Conservation (phyloP, 106 monocot species). For the Agapanthus africanus region DNA sequence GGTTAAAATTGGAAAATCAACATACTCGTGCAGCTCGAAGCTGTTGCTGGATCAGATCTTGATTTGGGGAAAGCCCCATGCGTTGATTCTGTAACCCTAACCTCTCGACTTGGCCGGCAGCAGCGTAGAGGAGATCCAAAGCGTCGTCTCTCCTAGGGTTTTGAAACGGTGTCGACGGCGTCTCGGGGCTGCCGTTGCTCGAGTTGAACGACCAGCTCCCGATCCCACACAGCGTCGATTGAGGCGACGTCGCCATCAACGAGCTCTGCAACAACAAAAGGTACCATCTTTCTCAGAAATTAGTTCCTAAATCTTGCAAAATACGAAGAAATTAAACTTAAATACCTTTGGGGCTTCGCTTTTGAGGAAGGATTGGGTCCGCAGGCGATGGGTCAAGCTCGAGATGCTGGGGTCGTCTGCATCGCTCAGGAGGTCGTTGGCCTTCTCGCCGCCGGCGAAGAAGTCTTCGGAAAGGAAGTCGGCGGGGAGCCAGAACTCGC, state of each 20-base stretch:
- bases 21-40: slow-evolving; percentile 40
- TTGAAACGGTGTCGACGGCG: slow-evolving; percentile 17
- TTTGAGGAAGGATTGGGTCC: slow-evolving; percentile 3
- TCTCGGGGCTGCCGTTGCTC: slow-evolving; percentile 13
- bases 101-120: slow-evolving; percentile 38
- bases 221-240: slow-evolving; percentile 13
- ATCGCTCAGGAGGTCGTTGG: not conserved
- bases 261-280: not conserved
- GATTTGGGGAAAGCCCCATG: not conserved
- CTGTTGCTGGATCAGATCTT: slow-evolving; percentile 24
- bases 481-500: slow-evolving; percentile 7
- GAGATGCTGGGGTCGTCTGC: not conserved
- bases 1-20: not conserved
- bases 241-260: slow-evolving; percentile 9
- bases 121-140: slow-evolving; percentile 40
- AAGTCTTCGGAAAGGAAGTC: slow-evolving; percentile 12
- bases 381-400: not conserved
- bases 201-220: slow-evolving; percentile 20
- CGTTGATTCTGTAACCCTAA: slow-evolving; percentile 13
- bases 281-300: too few species aligned
- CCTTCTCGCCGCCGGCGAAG: not conserved
- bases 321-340: not conserved
- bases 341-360: not conserved
- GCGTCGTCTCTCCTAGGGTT: slow-evolving; percentile 2
- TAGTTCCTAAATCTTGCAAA: not conserved